These are phyloP conservation scores for Penicillium bovifimosum DNA, from an alignment of 495 filamentous ascomycete species.

Conservation along the genomic window DNA sequence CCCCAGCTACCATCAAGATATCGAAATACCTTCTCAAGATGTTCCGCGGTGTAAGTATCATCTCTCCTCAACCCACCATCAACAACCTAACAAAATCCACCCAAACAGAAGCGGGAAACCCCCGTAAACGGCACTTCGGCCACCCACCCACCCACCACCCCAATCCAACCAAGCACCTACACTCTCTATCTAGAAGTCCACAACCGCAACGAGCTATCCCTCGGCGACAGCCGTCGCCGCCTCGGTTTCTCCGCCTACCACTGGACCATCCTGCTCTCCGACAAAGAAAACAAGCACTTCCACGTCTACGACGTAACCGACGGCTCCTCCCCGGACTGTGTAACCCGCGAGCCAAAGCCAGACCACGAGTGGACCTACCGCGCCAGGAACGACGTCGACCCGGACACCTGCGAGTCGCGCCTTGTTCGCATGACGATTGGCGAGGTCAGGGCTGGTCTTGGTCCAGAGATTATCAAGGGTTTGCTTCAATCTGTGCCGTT, in stretches of 20 bases:
- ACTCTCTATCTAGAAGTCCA: conserved; percentile 12
- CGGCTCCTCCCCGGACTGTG: not conserved
- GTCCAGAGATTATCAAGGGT: not conserved
- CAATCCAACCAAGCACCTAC: not conserved
- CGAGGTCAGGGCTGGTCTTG: not conserved
- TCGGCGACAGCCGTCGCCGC: conserved; percentile 6
- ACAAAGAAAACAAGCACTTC: not conserved
- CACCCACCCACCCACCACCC: not conserved
- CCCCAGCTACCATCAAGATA: not conserved
- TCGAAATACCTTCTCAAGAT: not conserved
- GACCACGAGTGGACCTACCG: conserved; percentile 2
- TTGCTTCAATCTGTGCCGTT: not conserved
- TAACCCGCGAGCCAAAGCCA: not conserved
- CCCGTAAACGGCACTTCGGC: not conserved
- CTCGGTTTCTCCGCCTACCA: conserved; percentile 16
- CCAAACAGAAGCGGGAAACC: not conserved
- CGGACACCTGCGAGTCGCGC: not conserved
- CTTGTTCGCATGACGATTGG: not conserved
- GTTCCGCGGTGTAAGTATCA: not conserved
- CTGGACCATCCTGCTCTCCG: conserved; percentile 15
- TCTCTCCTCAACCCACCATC: not conserved
- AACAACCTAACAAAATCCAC: not conserved
- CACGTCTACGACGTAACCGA: conserved; percentile 5
- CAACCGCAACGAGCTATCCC: conserved; percentile 16
- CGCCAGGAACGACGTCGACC: not conserved